Percentiles rank a stretch among this genome's conserved stretches.
phyloP scores from a whole-genome alignment of 495 filamentous ascomycete species.

The Penicillium bialowiezense region DNA sequence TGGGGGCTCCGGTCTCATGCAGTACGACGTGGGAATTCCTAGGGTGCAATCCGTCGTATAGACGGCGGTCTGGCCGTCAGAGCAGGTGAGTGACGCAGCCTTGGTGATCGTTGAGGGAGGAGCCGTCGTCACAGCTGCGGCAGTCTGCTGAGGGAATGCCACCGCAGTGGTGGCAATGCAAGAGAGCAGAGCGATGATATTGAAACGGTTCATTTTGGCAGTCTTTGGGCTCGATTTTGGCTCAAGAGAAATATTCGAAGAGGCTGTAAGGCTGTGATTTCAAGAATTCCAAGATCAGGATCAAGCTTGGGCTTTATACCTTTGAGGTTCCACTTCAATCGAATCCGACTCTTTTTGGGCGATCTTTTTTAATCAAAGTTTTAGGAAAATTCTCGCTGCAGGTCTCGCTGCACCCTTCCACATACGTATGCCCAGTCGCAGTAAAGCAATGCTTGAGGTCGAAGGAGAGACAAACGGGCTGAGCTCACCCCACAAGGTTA shows the following conservation, averaged over 20 bases:
- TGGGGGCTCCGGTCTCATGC: conserved; percentile 13
- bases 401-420: not conserved
- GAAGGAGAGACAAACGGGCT: not conserved
- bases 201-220: conserved; percentile 1
- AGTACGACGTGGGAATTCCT: conserved; percentile 23
- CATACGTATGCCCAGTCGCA: conserved; percentile 1
- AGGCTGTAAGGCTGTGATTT: not conserved
- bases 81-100: conserved; percentile 16
- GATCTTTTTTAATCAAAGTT: not conserved
- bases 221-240: not conserved
- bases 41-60: conserved; percentile 29
- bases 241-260: too few relatives aligned
- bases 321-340: not conserved
- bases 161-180: not conserved
- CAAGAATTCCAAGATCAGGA: not conserved
- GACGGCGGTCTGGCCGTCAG: conserved; percentile 20
- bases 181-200: not conserved
- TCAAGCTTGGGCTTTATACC: conserved; percentile 2
- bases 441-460: not conserved
- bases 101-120: conserved; percentile 12
- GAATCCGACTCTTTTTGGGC: not conserved
- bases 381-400: not conserved
- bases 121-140: conserved; percentile 1
- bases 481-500: not conserved
- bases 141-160: conserved; percentile 13